Percentiles rank a stretch among this genome's conserved stretches.
Conservation (phyloP, 2,329 filamentous ascomycete species). For the Talaromyces sp. region DNA sequence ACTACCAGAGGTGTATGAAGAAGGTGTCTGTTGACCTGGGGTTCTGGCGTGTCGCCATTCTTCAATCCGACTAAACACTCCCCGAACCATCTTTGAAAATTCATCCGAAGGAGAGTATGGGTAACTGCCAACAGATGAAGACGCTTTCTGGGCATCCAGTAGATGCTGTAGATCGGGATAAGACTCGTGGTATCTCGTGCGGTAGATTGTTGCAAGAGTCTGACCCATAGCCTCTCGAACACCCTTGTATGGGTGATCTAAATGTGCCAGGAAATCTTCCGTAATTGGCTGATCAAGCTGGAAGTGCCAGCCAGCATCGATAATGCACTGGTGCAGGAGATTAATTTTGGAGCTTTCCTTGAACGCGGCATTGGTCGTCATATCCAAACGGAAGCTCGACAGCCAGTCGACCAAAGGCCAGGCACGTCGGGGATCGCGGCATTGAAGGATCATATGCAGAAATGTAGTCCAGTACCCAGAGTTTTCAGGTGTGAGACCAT, state of each 20-base stretch:
- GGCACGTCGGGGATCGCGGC: conserved; percentile 83
- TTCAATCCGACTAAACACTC: conserved; percentile 79
- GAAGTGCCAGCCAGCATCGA: conserved; percentile 94
- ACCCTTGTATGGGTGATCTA: conserved; percentile 97
- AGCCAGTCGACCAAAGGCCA: conserved; percentile 85
- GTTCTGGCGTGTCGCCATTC: conserved; percentile 82
- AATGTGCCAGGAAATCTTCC: conserved; percentile 83
- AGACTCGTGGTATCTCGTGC: conserved; percentile 91
- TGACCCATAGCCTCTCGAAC: conserved; percentile 93
- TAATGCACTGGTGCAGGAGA: conserved; percentile 82
- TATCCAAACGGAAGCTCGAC: conserved; percentile 83
- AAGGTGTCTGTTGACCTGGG: conserved; percentile 89
- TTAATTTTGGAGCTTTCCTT: conserved; percentile 98
- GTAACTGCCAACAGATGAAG: conserved; percentile 79
- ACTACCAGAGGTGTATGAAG: conserved; percentile 90
- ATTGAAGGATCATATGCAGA: conserved; percentile 83
- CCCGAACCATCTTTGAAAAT: conserved; percentile 70
- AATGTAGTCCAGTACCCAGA: conserved; percentile 93
- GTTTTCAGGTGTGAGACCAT: conserved; percentile 92
- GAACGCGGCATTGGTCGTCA: conserved; percentile 94
- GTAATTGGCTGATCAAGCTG: conserved; percentile 84
- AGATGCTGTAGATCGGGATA: conserved; percentile 78
- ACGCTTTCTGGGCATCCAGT: conserved; percentile 74
- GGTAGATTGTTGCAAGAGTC: conserved; percentile 83
- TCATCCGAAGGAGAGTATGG: conserved; percentile 80